Evolutionary conservation across 768 basidiomycete genomes (phyloP).

Genomic region (Serendipita indica): DNA sequence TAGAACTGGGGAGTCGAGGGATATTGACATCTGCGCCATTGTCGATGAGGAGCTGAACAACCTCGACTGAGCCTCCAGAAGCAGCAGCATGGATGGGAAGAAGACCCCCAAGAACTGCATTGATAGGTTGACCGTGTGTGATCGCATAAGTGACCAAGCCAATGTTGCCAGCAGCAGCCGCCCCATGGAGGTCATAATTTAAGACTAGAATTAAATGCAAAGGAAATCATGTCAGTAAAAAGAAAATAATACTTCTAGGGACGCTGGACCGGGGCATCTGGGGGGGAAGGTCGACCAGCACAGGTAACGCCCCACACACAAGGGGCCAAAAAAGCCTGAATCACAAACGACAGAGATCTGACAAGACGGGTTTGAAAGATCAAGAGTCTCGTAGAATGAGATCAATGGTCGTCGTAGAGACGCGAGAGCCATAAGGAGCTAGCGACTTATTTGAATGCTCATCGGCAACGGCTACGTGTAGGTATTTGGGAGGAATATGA

Average conservation of each 20-base stretch:
- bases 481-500: background rate
- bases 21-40: conserved; percentile 97
- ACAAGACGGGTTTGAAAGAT: too few relatives aligned
- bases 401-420: too few relatives aligned
- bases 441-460: background rate
- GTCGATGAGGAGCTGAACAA: conserved; percentile 80
- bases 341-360: too few relatives aligned
- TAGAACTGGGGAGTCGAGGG: conserved; percentile 43
- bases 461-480: too few relatives aligned
- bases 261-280: background rate
- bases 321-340: too few relatives aligned
- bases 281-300: too few relatives aligned
- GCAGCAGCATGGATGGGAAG: conserved; percentile 94
- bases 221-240: background rate
- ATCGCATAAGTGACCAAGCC: conserved; percentile 89
- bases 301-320: too few relatives aligned
- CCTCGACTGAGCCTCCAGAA: conserved; percentile 75
- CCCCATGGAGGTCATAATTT: conserved; percentile 26
- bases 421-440: background rate
- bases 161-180: conserved; percentile 53
- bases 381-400: too few relatives aligned
- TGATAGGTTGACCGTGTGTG: conserved; percentile 87
- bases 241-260: background rate
- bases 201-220: background rate
- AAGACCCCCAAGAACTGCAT: conserved; percentile 89